Evolutionary conservation across 306 rosid genomes (phyloP), one percentile per base, ranked within the genome.

Genomic region (Dalbergia oliveri): DNA sequence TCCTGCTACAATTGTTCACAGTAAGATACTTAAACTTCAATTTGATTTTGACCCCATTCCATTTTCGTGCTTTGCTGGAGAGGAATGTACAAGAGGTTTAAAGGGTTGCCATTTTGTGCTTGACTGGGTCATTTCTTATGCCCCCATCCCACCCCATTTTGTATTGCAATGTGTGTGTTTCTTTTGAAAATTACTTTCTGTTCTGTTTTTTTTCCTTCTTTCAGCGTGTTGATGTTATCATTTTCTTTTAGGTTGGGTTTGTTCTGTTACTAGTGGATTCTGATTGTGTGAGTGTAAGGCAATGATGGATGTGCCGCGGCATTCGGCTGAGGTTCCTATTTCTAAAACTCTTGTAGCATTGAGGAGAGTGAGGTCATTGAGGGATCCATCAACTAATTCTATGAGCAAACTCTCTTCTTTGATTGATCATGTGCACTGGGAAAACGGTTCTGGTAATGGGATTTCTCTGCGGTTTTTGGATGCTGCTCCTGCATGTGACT

Each of bases 281-380:
- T 75, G 79, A 75, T 58, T 69, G n/a, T 66, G 11, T 50, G 16
- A 65, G 72, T 35, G 69, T 9, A 11, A 76, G 77, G 56, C 8
- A 53, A 87, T 81, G 88, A 91, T 79, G 92, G 97, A 94, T 49
- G 97, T 90, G 37, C 81, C 95, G 82, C 85, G 97, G 58, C 98
- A 94, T 83, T 94, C 97, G 3, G 91, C 91, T 57, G 98, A 94
- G 84, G 62, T 91, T 84, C 98, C 98, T 11, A 94, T 94, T 56
- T 90, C 97, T 1, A 94, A 86, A 53, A 77, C 98, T 74, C 92
- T 94, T 6, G 88, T 85, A 14, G 94, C 93, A 45, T 75, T 94
- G 85, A 82, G 95, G 94, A 91, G 97, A 66, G 97, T 94, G 45
- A 86, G 92, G 90, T 94, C 98, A 70, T 71, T 94, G 81, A 91